phyloP scores from a whole-genome alignment of 148 eudicot genomes.

The Fallopia convolvulus region DNA sequence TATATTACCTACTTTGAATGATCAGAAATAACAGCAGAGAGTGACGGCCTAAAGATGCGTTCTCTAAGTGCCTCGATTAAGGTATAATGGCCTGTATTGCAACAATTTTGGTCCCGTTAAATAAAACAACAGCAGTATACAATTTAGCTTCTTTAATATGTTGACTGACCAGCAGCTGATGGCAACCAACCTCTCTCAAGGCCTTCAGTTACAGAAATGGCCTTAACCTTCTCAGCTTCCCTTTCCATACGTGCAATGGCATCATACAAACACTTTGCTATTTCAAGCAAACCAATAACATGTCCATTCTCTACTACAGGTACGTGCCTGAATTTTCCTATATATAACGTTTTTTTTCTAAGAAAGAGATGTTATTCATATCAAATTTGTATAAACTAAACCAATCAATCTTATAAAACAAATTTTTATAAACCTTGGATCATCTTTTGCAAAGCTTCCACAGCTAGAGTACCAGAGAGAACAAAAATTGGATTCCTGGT shows the following conservation, averaged over 20 bases:
- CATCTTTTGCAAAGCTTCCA: constrained; percentile 97
- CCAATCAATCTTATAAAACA: neutral
- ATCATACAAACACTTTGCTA: constrained; percentile 95
- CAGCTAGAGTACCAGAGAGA: constrained; percentile 86
- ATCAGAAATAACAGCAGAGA: constrained; percentile 84
- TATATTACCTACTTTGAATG: constrained; percentile 96
- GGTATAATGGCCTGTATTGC: constrained; percentile 54
- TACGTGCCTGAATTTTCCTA: constrained; percentile 96
- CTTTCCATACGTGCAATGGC: constrained; percentile 95
- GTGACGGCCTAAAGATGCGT: constrained; percentile 76
- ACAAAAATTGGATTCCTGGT: constrained; percentile 90
- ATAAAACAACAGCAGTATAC: neutral
- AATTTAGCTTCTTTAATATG: neutral
- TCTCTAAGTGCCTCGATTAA: constrained; percentile 85
- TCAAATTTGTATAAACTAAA: neutral
- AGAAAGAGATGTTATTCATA: neutral
- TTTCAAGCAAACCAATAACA: constrained; percentile 91
- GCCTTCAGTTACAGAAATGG: constrained; percentile 93
- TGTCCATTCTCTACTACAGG: constrained; percentile 96
- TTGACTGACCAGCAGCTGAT: constrained; percentile 62
- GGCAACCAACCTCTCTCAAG: constrained; percentile 92
- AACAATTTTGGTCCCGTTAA: neutral
- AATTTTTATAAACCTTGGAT: constrained; percentile 52
- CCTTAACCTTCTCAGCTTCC: constrained; percentile 97
- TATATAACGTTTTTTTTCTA: neutral